These are phyloP conservation scores for Microcos paniculata DNA, from an alignment of 345 rosid genomes.

Conservation along the genomic window DNA sequence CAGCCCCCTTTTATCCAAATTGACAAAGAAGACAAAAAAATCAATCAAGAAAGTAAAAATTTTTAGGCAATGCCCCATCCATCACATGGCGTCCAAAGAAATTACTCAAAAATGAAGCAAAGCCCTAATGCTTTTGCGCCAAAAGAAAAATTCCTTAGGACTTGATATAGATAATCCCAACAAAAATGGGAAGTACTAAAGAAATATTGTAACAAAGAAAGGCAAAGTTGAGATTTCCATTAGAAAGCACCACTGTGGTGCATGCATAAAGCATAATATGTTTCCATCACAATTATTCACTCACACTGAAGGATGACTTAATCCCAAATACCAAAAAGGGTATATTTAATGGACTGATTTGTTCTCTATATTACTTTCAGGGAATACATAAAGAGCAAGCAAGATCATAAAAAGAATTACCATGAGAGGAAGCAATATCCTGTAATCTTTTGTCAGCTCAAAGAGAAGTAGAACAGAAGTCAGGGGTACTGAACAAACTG, in stretches of 20 bases:
- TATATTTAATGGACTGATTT: not conserved
- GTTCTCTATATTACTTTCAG: not conserved
- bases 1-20: constrained; percentile 71
- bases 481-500: constrained; percentile 97
- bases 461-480: constrained; percentile 89
- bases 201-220: too few relatives aligned
- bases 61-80: not conserved
- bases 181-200: not conserved
- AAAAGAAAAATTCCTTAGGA: too few relatives aligned
- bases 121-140: too few relatives aligned
- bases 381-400: constrained; percentile 1
- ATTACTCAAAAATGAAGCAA: too few relatives aligned
- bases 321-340: not conserved
- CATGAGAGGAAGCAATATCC: constrained; percentile 98
- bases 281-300: too few relatives aligned
- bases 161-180: not conserved
- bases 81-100: not conserved
- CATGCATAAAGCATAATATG: too few relatives aligned
- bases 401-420: constrained; percentile 38
- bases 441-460: constrained; percentile 95
- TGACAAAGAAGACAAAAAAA: constrained; percentile 11
- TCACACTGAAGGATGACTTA: too few relatives aligned
- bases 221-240: too few relatives aligned
- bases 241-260: too few relatives aligned
- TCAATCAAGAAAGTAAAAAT: not conserved